A percentile compares a stretch with the other conserved stretches of the same genome.
Evolutionary conservation across 2,329 filamentous ascomycete genomes (phyloP).

Genomic region (Fusarium sp.): DNA sequence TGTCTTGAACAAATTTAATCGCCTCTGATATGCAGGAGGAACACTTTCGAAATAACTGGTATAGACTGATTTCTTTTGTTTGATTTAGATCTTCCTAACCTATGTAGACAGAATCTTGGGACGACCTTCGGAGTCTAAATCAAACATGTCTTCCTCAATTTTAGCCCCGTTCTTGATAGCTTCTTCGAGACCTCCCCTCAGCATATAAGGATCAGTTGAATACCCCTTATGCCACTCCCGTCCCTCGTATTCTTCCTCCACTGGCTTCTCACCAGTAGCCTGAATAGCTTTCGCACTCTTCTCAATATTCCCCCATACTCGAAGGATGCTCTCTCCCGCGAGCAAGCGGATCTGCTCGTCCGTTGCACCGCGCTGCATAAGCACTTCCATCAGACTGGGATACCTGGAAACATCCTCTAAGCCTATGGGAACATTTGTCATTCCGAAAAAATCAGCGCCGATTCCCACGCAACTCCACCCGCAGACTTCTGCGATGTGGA

Average conservation of each 20-base stretch:
- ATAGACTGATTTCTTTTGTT: too few relatives aligned
- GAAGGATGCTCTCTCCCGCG: slow-evolving; percentile 49
- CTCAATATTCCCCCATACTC: slow-evolving; percentile 49
- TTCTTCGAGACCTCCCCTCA: slow-evolving; percentile 35
- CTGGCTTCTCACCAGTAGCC: slow-evolving; percentile 39
- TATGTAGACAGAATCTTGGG: slow-evolving; percentile 9
- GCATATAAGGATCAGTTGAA: slow-evolving; percentile 45
- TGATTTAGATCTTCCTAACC: not conserved
- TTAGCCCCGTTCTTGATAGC: slow-evolving; percentile 26
- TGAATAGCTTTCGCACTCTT: slow-evolving; percentile 43
- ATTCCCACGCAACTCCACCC: slow-evolving; percentile 56
- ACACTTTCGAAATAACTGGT: not conserved
- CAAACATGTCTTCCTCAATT: slow-evolving; percentile 17
- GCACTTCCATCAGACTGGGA: slow-evolving; percentile 49
- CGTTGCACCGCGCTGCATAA: slow-evolving; percentile 50
- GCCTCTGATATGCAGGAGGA: not conserved
- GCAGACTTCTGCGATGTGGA: slow-evolving; percentile 47
- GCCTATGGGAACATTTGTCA: slow-evolving; percentile 45
- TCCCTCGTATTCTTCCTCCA: slow-evolving; percentile 49
- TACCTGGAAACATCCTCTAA: slow-evolving; percentile 54
- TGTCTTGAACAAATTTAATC: not conserved
- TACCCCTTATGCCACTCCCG: slow-evolving; percentile 48
- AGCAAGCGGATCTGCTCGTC: slow-evolving; percentile 48
- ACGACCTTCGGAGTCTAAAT: slow-evolving; percentile 8
- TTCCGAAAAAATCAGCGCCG: slow-evolving; percentile 55